phyloP scores from a whole-genome alignment of 768 basidiomycete genomes.

The Holtermanniella nyarrowii region DNA sequence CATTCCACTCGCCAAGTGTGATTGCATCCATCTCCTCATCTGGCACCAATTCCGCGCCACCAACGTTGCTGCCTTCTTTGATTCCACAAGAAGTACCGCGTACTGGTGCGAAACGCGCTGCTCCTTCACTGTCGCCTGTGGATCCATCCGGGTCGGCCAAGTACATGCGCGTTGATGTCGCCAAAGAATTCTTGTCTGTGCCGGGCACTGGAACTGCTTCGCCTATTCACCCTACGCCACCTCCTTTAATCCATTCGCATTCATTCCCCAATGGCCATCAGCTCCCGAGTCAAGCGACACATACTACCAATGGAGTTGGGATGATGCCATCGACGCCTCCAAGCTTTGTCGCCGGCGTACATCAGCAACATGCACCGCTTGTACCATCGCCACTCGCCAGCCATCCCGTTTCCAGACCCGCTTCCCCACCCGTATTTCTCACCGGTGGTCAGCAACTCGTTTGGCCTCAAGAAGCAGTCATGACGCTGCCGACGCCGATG shows the following conservation, averaged over 20 bases:
- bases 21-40: conserved; percentile 2
- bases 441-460: conserved; percentile 1
- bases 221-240: conserved; percentile 8
- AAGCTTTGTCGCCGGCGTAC: conserved; percentile 15
- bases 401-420: conserved; percentile 29
- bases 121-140: conserved; percentile 9
- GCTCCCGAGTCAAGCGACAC: conserved; percentile 25
- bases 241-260: conserved; percentile 38
- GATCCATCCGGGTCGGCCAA: not conserved
- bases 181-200: not conserved
- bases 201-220: no score
- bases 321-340: conserved; percentile 8
- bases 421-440: conserved; percentile 21
- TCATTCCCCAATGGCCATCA: conserved; percentile 40
- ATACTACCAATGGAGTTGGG: conserved; percentile 19
- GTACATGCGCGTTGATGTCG: not conserved
- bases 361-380: conserved; percentile 24
- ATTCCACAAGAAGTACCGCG: not conserved
- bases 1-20: not conserved
- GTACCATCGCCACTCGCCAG: conserved; percentile 33
- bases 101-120: conserved; percentile 3
- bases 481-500: not conserved
- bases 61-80: not conserved
- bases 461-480: not conserved
- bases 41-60: not conserved